Evolutionary conservation across 805 yeast genomes (phyloP).

Genomic region (Kazachstania martiniae): DNA sequence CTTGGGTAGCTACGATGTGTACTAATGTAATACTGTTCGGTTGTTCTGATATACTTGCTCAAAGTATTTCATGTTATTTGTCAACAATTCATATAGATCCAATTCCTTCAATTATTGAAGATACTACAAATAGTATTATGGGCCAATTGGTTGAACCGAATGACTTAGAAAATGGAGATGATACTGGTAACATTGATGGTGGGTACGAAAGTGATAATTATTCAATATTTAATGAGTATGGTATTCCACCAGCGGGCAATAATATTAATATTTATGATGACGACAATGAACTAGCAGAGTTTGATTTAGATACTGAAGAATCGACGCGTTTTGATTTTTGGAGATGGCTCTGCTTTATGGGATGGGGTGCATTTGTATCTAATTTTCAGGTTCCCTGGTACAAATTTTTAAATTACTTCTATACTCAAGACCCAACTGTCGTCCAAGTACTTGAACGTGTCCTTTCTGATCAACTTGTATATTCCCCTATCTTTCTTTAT

Average conservation of each 20-base stretch:
- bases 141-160: conserved; percentile 2
- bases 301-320: background rate
- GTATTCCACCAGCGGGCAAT: conserved; percentile 7
- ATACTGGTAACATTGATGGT: no score
- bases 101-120: conserved; percentile 12
- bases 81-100: conserved; percentile 14
- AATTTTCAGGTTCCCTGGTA: conserved; percentile 88
- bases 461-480: conserved; percentile 78
- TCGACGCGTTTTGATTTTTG: conserved; percentile 42
- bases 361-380: conserved; percentile 81
- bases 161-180: conserved; percentile 3
- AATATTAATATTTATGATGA: conserved; percentile 3
- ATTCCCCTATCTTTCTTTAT: conserved; percentile 76
- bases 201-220: conserved; percentile 16
- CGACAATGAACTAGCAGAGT: conserved; percentile 3
- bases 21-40: conserved; percentile 79
- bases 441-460: conserved; percentile 81
- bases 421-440: conserved; percentile 70
- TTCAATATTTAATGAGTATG: conserved; percentile 24
- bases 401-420: conserved; percentile 62
- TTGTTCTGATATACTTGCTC: conserved; percentile 87
- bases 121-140: conserved; percentile 7
- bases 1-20: conserved; percentile 66
- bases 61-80: conserved; percentile 40
- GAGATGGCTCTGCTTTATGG: conserved; percentile 66